Base-by-base conservation (phyloP, 176 grass and related monocot species). In the Pontederia paniculata region DNA sequence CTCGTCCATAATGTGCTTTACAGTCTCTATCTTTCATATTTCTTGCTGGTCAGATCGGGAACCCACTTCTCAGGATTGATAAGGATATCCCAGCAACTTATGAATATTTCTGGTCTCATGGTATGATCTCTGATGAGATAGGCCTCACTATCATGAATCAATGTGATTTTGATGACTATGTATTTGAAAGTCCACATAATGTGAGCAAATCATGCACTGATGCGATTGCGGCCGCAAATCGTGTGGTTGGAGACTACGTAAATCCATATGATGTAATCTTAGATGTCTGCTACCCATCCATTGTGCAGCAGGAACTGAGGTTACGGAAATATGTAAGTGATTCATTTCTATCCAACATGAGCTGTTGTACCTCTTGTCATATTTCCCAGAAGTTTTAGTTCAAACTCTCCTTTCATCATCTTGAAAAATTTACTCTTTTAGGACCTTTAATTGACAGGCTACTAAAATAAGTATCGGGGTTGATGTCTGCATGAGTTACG, bases 101-200 rank as follows among this genome's bases (percentile, higher is more conserved):
- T 10, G 93, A 98, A 62, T 98, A 84, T 31, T 98, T 98, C 57
- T 98, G 93, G 93, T 98, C 93, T 5, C 93, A 98, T 48, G 93
- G 93, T 58, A 98, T 98, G 86, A 91, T 91, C 45, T 98, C 86
- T 19, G 93, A 98, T 42, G 93, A 98, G 72, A 77, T 91, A 57
- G 88, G 85, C 70, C 77, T 98, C 1, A 65, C 75, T 0, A 91
- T 98, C 50, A 91, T 76, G 80, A 62, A 80, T 37, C 42, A 57
- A 51, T 98, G 93, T 50, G 78, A 91, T 66, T 98, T 98, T 20
- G 93, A 98, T 80, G 86, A 98, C 58, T 98, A 98, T 62, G 78
- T 73, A 45, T 98, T 84, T 42, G 66, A 12, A 37, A 49, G 49
- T 45, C 70, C 77, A 2, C 80, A 98, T 21, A 91, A 98, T 48